phyloP scores from a whole-genome alignment of 202 grass and related monocot genomes.

The Brachypodium distachyon region DNA sequence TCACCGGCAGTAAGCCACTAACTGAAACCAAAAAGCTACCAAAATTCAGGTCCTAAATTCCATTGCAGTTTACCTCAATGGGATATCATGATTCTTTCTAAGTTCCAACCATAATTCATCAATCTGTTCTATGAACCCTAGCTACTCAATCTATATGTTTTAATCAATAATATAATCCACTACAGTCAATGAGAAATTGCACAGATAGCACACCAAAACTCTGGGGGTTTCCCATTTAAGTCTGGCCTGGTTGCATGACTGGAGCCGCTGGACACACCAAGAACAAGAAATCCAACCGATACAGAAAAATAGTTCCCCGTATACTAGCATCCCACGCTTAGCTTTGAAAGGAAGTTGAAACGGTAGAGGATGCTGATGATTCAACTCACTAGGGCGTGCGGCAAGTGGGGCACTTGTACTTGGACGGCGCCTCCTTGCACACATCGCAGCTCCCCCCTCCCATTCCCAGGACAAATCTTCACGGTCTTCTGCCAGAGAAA shows the following conservation, averaged over 20 bases:
- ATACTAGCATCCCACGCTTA: not conserved
- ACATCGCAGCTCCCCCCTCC: constrained; percentile 41
- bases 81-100: not conserved
- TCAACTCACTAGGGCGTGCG: constrained; percentile 63
- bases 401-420: constrained; percentile 77
- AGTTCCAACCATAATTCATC: not conserved
- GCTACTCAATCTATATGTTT: not conserved
- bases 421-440: constrained; percentile 62
- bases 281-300: not conserved
- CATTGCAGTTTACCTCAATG: not conserved
- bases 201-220: not conserved
- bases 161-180: not conserved
- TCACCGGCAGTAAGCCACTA: not conserved
- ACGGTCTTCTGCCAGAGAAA: no score
- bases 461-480: constrained; percentile 33
- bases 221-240: not conserved
- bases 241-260: not conserved
- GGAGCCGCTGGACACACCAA: not conserved
- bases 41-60: not conserved
- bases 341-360: not conserved
- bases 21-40: not conserved
- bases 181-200: not conserved
- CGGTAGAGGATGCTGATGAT: not conserved
- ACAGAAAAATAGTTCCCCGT: not conserved
- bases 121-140: not conserved